phyloP scores from a whole-genome alignment of 129 eudicot genomes.

The Helianthus annuus region DNA sequence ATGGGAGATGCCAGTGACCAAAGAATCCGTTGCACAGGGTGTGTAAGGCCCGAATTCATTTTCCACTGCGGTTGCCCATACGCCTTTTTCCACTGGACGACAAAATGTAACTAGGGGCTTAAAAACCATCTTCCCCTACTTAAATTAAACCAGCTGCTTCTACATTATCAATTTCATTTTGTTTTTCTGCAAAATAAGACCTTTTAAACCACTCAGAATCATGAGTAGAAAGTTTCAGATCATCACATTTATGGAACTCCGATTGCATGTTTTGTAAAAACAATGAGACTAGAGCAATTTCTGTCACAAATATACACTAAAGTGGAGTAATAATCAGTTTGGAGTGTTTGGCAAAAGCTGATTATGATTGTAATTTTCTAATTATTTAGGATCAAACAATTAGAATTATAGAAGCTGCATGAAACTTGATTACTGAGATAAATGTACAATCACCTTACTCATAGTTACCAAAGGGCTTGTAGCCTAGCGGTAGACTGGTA shows the following conservation, averaged over 20 bases:
- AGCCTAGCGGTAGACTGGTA: no score
- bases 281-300: constrained; percentile 10
- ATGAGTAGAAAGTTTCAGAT: no score
- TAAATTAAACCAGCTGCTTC: constrained; percentile 9
- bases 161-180: constrained; percentile 13
- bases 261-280: neutral
- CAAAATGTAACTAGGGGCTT: constrained; percentile 67
- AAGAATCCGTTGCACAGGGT: constrained; percentile 80
- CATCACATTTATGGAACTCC: constrained; percentile 3
- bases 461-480: no score
- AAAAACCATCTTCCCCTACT: constrained; percentile 54
- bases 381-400: no score
- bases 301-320: neutral
- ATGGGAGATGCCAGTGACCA: constrained; percentile 69
- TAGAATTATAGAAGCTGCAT: no score
- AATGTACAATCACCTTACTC: neutral
- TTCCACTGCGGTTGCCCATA: constrained; percentile 71
- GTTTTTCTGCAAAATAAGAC: constrained; percentile 37
- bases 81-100: constrained; percentile 75
- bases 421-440: neutral
- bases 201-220: neutral
- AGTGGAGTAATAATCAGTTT: neutral
- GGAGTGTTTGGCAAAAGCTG: neutral
- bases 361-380: neutral
- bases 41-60: constrained; percentile 89